Evolutionary conservation across 805 yeast genomes (phyloP).

Genomic region (Candida koratica): DNA sequence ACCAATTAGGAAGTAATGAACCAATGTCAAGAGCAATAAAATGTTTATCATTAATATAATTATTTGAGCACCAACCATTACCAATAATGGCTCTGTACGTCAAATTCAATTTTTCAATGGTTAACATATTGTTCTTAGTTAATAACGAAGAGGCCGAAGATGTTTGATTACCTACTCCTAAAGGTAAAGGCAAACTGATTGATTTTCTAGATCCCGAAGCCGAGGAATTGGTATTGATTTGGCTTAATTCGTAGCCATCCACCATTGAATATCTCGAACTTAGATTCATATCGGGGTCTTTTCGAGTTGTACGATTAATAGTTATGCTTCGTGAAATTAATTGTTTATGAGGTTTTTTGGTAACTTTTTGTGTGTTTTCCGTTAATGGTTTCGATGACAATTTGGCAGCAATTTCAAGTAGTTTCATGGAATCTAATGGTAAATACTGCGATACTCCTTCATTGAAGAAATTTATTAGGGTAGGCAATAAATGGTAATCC

Average conservation of each 20-base stretch:
- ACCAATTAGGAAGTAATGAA: constrained; percentile 45
- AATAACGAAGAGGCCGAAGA: constrained; percentile 38
- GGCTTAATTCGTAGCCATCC: constrained; percentile 56
- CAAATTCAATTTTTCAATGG: constrained; percentile 48
- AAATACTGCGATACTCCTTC: constrained; percentile 61
- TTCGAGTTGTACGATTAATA: constrained; percentile 32
- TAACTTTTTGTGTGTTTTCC: constrained; percentile 25
- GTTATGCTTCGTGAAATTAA: constrained; percentile 52
- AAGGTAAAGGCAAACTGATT: constrained; percentile 40
- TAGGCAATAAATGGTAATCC: constrained; percentile 62
- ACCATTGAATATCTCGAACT: constrained; percentile 44
- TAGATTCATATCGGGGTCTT: constrained; percentile 14
- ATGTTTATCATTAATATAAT: constrained; percentile 27
- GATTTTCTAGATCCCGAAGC: constrained; percentile 38
- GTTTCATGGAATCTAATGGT: constrained; percentile 61
- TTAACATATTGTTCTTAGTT: constrained; percentile 33
- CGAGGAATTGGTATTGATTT: constrained; percentile 46
- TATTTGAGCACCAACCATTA: constrained; percentile 42
- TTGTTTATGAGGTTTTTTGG: constrained; percentile 31
- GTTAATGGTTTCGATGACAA: constrained; percentile 53
- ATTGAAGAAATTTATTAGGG: constrained; percentile 72
- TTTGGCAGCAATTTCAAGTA: constrained; percentile 60
- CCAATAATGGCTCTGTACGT: constrained; percentile 53
- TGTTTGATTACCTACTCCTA: constrained; percentile 41
- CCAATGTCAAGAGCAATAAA: constrained; percentile 31